Evolutionary conservation across 2,329 filamentous ascomycete species (phyloP).

Genomic region (Botrytis paeoniae): DNA sequence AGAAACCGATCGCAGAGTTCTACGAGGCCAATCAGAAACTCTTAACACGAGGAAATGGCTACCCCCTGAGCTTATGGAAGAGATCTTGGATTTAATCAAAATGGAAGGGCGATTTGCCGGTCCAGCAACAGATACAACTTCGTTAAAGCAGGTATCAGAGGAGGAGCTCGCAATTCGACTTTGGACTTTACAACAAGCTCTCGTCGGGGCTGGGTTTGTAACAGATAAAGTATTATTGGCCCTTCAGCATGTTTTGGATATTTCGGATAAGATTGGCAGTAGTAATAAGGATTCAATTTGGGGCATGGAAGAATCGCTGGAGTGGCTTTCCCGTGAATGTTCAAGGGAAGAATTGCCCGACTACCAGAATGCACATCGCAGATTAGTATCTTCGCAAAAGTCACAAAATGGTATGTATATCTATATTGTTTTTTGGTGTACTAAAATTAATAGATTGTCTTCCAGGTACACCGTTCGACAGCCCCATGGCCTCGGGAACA

Average conservation of each 20-base stretch:
- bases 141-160: constrained; percentile 57
- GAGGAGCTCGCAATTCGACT: constrained; percentile 76
- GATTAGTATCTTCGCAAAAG: constrained; percentile 28
- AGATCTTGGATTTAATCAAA: constrained; percentile 70
- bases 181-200: constrained; percentile 78
- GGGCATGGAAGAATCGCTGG: constrained; percentile 83
- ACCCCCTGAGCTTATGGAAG: constrained; percentile 71
- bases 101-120: constrained; percentile 58
- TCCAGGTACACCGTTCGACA: constrained; percentile 36
- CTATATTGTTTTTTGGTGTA: background rate
- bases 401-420: constrained; percentile 34
- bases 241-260: constrained; percentile 64
- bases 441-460: constrained; percentile 14
- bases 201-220: constrained; percentile 68
- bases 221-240: constrained; percentile 59
- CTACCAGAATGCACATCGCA: constrained; percentile 55
- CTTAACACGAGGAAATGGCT: constrained; percentile 77
- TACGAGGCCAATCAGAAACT: constrained; percentile 73
- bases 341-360: constrained; percentile 65
- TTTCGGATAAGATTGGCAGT: constrained; percentile 58
- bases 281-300: constrained; percentile 66
- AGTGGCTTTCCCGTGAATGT: constrained; percentile 85
- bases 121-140: constrained; percentile 36
- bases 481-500: constrained; percentile 36
- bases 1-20: constrained; percentile 79